Base-by-base conservation (phyloP, 2,329 filamentous ascomycete species). In the Xylaria sp. region DNA sequence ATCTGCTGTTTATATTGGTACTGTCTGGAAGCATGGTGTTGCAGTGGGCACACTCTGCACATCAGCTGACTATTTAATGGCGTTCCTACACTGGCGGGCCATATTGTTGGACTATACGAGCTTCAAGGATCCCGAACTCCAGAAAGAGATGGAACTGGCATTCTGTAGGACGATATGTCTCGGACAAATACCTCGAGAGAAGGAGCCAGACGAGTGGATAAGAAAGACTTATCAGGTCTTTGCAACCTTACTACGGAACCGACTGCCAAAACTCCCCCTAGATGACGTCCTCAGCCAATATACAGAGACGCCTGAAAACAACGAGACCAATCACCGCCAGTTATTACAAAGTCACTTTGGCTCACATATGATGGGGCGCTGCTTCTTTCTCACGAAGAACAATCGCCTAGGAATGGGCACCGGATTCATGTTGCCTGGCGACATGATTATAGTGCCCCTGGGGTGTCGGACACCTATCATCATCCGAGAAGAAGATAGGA, bases 61-160 rank as follows among this genome's bases (percentile, higher is more conserved):
- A 0, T 3, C 74, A 18, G 74, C 74, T 4, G 77, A 81, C 59
- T 79, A 75, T n/a, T 71, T 82, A 20, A 80, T 80, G 75, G 79
- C 78, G 0, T 81, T 82, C 54, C 54, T 80, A 1, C 75, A 81
- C 28, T 81, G 79, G 80, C 71, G 77, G 20, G 75, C 77, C 5
- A 63, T 76, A 18, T 39, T 81, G 0, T 59, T 79, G 7, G 63
- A 72, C 3, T 39, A 34, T 6, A 63, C 44, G 2, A 44, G 51
- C 25, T 65, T 55, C 3, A 50, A 69, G 8, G 55, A 64, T 6
- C n/a, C 41, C 3, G 41, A 65, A 1, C 37, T 58, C 2, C 46
- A 57, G 4, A 23, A 54, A 4, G 51, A 52, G 7, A 31, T 67
- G 1, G 73, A 80, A 20, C 73, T 79, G 13, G 71, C 65, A 1